A percentile compares a stretch with the other conserved stretches of the same genome.
Conservation (phyloP, 108 stramenopile genomes). For the Ochromonas danica region DNA sequence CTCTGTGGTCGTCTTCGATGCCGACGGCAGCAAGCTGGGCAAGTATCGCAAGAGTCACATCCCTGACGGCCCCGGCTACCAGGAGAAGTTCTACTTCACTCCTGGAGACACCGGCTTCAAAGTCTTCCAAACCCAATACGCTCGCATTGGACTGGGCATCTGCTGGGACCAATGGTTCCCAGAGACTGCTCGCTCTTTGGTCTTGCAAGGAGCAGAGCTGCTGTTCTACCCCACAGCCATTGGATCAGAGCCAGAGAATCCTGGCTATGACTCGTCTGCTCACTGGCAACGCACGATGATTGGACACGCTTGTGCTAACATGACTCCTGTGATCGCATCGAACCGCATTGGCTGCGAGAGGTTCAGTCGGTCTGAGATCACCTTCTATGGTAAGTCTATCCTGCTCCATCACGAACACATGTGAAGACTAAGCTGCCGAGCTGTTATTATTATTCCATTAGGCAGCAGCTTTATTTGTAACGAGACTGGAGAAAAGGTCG, state of each 20-base stretch:
- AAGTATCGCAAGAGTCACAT: constrained; percentile 66
- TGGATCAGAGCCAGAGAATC: constrained; percentile 61
- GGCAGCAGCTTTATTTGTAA: constrained; percentile 65
- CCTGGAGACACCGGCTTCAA: constrained; percentile 74
- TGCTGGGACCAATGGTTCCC: constrained; percentile 88
- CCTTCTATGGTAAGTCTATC: constrained; percentile 62
- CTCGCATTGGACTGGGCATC: constrained; percentile 68
- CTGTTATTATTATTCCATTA: background rate
- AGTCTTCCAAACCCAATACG: constrained; percentile 61
- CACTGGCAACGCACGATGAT: constrained; percentile 70
- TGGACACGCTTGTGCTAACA: constrained; percentile 68
- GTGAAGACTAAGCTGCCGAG: too few species aligned
- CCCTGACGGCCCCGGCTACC: constrained; percentile 76
- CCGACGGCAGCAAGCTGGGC: constrained; percentile 62
- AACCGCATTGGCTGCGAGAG: constrained; percentile 66
- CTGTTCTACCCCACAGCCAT: constrained; percentile 71
- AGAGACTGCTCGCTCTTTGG: constrained; percentile 68
- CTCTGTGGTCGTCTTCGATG: constrained; percentile 61
- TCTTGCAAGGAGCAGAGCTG: constrained; percentile 67
- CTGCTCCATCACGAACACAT: background rate
- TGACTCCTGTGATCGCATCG: constrained; percentile 63
- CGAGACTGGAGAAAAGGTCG: constrained; percentile 58
- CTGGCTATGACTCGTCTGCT: constrained; percentile 46
- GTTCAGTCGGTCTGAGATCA: constrained; percentile 41
- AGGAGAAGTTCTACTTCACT: constrained; percentile 77